phyloP scores from a whole-genome alignment of 768 basidiomycete genomes.

The Pleurotus tuber-regium region DNA sequence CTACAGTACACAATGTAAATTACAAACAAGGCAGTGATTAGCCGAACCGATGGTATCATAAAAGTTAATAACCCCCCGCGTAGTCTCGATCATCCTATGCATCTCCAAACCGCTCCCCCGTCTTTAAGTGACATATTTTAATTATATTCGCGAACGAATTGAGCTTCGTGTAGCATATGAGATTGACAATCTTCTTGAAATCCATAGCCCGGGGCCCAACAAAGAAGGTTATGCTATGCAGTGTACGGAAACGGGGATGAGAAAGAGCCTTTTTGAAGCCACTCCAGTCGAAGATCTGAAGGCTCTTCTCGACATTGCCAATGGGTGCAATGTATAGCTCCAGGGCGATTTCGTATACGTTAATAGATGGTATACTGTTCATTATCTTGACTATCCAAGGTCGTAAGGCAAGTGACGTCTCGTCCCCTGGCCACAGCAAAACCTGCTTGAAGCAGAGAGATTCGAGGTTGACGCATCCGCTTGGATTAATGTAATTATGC shows the following conservation, averaged over 20 bases:
- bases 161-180: neutral
- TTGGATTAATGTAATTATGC: neutral
- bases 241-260: neutral
- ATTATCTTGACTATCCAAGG: neutral
- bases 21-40: too few relatives aligned
- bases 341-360: neutral
- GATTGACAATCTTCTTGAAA: neutral
- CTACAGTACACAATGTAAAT: neutral
- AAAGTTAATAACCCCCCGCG: too few relatives aligned
- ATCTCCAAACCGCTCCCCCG: neutral
- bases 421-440: neutral
- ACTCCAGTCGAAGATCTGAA: constrained; percentile 6
- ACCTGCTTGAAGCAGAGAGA: constrained; percentile 6
- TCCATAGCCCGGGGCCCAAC: neutral
- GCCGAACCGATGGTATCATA: too few relatives aligned
- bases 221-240: constrained; percentile 3
- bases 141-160: neutral
- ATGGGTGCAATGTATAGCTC: constrained; percentile 1
- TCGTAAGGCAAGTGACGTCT: neutral
- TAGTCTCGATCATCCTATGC: neutral
- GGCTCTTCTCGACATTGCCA: neutral
- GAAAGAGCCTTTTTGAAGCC: neutral
- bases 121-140: neutral
- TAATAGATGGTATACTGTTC: neutral
- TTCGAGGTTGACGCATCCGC: neutral